Base-by-base conservation (phyloP, 495 filamentous ascomycete genomes). In the Chaetomium fimeti region DNA sequence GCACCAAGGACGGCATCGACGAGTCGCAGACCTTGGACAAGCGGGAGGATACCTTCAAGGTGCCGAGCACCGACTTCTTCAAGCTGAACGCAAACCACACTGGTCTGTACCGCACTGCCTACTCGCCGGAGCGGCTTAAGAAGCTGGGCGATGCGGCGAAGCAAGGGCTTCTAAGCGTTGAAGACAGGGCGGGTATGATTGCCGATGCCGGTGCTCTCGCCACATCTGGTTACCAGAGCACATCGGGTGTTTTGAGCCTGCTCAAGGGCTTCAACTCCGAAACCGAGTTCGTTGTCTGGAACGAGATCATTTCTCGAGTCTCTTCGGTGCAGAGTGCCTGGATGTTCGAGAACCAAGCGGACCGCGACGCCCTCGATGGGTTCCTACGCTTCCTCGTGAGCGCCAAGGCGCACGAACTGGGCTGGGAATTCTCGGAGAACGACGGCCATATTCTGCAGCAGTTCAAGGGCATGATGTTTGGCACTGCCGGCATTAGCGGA, bases 111-210 rank as follows among this genome's bases (percentile, higher is more conserved):
- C 83, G 89, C 52, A 91, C 89, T 6, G 83, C 81, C 3, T 92
- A 92, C 75, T 79, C 82, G 8, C 84, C 87, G 5, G 85, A 85
- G 67, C 84, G 89, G 16, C 79, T 91, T 27, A 78, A 81, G 65
- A 89, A 90, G 75, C 84, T 92, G 36, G 89, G 89, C n/a, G 76
- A 91, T 72, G 91, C 91, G 54, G 91, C 91, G n/a, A 91, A 88
- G 74, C 77, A 89, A 18, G 91, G 91, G 2, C 81, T 93, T n/a
- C 81, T 98, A 45, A 90, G 85, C n/a, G 90, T 94, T 38, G 91
- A 96, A 75, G 93, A 97, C 73, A 87, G 93, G 55, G 92, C 93
- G 52, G 94, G 94, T 72, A 91, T 98, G 89, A 89, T 98, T 67
- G 93, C 93, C 32, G 94, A 98, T 74, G 91, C 94, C 13, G 93